Percentiles rank a stretch among this genome's conserved stretches.
These are phyloP conservation scores for Chionographis japonica DNA, from an alignment of 106 monocot species.

Conservation along the genomic window DNA sequence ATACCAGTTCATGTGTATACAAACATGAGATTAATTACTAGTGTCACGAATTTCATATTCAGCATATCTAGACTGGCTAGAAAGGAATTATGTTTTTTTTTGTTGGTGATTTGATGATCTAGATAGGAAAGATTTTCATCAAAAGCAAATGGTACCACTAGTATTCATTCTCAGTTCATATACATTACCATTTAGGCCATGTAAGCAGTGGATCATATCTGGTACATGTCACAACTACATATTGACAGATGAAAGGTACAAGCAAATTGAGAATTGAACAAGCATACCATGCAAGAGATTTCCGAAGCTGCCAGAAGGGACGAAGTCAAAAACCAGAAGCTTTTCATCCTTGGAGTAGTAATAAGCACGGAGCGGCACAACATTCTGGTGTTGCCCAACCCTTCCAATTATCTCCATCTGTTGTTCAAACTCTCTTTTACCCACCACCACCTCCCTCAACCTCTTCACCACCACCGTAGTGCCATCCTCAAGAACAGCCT, in stretches of 20 bases:
- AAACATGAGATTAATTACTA: too few relatives aligned
- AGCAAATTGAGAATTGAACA: not conserved
- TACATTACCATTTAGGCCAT: too few relatives aligned
- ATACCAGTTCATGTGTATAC: too few relatives aligned
- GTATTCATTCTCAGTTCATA: too few relatives aligned
- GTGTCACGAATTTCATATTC: too few relatives aligned
- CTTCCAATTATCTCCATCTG: slow-evolving; percentile 88
- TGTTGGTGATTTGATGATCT: too few relatives aligned
- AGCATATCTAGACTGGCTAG: too few relatives aligned
- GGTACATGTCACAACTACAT: not conserved
- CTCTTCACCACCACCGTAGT: slow-evolving; percentile 91
- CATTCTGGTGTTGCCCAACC: slow-evolving; percentile 67
- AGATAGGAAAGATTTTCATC: too few relatives aligned
- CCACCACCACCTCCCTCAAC: slow-evolving; percentile 80
- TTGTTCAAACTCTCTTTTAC: slow-evolving; percentile 92
- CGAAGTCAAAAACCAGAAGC: slow-evolving; percentile 84
- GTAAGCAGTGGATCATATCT: too few relatives aligned
- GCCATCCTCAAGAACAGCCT: slow-evolving; percentile 92
- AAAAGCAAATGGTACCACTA: too few relatives aligned
- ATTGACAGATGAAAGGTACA: not conserved
- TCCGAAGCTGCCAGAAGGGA: slow-evolving; percentile 59
- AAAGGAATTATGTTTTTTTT: too few relatives aligned
- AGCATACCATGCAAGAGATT: slow-evolving; percentile 72
- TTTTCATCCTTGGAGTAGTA: slow-evolving; percentile 99
- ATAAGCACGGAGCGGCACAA: slow-evolving; percentile 81